Conservation (phyloP, 441 rosid species). For the Populus hybrid region DNA sequence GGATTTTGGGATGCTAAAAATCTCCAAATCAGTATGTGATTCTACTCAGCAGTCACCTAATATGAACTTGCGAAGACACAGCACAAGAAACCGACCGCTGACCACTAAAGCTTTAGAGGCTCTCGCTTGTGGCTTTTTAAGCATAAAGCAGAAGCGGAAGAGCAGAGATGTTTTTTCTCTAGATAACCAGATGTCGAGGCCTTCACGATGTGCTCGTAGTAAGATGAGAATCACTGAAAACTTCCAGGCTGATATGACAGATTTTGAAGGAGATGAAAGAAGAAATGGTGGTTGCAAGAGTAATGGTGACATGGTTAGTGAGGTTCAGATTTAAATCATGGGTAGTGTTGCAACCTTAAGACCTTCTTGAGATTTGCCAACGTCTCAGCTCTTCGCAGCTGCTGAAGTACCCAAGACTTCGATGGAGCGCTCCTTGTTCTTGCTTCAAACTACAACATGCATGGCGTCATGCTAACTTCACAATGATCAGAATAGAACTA, state of each 20-base stretch:
- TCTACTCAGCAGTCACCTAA: conserved; percentile 21
- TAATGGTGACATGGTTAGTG: conserved; percentile 10
- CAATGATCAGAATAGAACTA: not conserved
- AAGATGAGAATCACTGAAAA: conserved; percentile 23
- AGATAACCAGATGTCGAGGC: conserved; percentile 26
- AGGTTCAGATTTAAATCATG: conserved; percentile 14
- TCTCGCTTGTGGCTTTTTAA: conserved; percentile 35
- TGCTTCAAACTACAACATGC: not conserved
- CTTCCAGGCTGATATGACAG: conserved; percentile 25
- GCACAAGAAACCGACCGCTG: conserved; percentile 44
- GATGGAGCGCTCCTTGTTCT: not conserved
- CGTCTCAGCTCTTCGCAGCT: not conserved
- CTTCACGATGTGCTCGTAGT: conserved; percentile 28
- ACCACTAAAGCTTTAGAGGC: conserved; percentile 58
- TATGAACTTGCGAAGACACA: conserved; percentile 33
- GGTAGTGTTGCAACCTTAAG: not conserved
- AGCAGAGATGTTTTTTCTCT: conserved; percentile 21
- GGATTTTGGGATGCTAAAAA: conserved; percentile 10
- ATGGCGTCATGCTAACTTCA: not conserved
- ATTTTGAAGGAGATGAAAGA: conserved; percentile 25
- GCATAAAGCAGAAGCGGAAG: conserved; percentile 45
- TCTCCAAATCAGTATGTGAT: conserved; percentile 2
- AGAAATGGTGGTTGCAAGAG: conserved; percentile 15
- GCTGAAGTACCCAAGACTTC: not conserved
- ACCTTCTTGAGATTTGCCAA: conserved; percentile 3